Percentiles rank a stretch among this genome's conserved stretches.
Evolutionary conservation across 106 monocot species (phyloP).

Genomic region (Dendrobium nobile): DNA sequence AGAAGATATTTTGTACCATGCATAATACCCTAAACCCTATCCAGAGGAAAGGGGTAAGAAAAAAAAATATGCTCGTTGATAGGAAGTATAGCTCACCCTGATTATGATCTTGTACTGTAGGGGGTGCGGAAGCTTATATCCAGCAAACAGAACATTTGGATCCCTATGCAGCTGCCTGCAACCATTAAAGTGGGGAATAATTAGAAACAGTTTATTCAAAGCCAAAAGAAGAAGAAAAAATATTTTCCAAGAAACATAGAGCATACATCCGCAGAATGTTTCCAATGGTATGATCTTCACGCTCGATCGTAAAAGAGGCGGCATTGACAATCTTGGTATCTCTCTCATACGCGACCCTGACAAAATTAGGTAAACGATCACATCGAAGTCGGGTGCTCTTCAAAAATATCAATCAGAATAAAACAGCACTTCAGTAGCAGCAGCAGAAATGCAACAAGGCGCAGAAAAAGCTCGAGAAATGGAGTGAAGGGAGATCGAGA

Average conservation of each 20-base stretch:
- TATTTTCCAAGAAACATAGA: not conserved
- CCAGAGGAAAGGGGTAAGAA: too few species aligned
- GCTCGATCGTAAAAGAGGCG: constrained; percentile 89
- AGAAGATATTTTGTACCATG: not conserved
- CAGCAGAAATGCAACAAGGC: not conserved
- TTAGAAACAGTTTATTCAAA: not conserved
- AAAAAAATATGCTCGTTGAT: too few species aligned
- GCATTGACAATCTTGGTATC: constrained; percentile 99
- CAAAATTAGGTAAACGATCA: not conserved
- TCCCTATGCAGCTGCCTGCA: constrained; percentile 95
- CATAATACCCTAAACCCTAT: constrained; percentile 6
- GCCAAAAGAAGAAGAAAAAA: not conserved
- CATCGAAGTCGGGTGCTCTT: not conserved
- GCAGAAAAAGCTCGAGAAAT: not conserved
- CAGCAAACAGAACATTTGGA: constrained; percentile 88
- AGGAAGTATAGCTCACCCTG: constrained; percentile 36
- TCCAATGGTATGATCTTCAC: constrained; percentile 94
- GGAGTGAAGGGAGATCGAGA: not conserved
- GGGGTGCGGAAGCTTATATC: constrained; percentile 97
- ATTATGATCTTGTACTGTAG: constrained; percentile 92
- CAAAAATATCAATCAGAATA: not conserved
- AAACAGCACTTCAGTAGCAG: not conserved
- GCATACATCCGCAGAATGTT: constrained; percentile 87
- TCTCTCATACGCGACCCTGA: constrained; percentile 85
- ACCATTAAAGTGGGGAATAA: not conserved